These are phyloP conservation scores for Phialophora chinensis DNA, from an alignment of 2,329 filamentous ascomycete genomes.

Conservation along the genomic window DNA sequence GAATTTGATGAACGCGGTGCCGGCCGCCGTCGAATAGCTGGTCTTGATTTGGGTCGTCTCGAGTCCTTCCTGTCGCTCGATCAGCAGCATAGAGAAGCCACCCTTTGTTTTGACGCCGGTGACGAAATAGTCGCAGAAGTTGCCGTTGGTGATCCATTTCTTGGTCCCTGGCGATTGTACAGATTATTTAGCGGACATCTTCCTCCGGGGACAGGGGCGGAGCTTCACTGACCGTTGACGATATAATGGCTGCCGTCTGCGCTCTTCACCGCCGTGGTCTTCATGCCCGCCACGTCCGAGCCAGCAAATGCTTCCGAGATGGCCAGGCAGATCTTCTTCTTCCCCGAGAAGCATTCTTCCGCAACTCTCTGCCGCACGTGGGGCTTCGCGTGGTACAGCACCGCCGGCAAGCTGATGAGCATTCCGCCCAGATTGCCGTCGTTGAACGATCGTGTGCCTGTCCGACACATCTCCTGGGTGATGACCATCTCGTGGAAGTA, in stretches of 20 bases:
- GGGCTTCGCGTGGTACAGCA: slow-evolving; percentile 68
- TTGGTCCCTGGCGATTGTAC: slow-evolving; percentile 76
- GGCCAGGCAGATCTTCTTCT: slow-evolving; percentile 72
- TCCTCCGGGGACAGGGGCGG: slow-evolving; percentile 59
- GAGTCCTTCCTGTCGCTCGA: slow-evolving; percentile 69
- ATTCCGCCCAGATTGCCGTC: slow-evolving; percentile 61
- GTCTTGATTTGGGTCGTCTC: slow-evolving; percentile 71
- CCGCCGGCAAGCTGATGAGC: slow-evolving; percentile 63
- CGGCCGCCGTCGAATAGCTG: slow-evolving; percentile 59
- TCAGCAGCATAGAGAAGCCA: slow-evolving; percentile 69
- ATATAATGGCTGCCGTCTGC: slow-evolving; percentile 56
- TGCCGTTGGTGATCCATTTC: slow-evolving; percentile 99
- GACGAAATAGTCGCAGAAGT: slow-evolving; percentile 98
- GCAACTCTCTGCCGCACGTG: slow-evolving; percentile 68
- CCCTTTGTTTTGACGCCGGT: slow-evolving; percentile 81
- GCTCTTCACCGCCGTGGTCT: slow-evolving; percentile 64
- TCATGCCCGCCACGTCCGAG: slow-evolving; percentile 69
- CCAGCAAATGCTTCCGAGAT: slow-evolving; percentile 73
- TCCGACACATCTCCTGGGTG: slow-evolving; percentile 71
- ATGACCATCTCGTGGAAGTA: slow-evolving; percentile 73
- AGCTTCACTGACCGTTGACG: slow-evolving; percentile 80
- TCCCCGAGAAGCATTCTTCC: slow-evolving; percentile 69
- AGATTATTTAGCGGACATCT: neutral
- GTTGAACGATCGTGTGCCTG: slow-evolving; percentile 49
- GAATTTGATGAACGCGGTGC: slow-evolving; percentile 76